phyloP scores from a whole-genome alignment of 1,284 basidiomycete species.

The Athelia psychrophila region DNA sequence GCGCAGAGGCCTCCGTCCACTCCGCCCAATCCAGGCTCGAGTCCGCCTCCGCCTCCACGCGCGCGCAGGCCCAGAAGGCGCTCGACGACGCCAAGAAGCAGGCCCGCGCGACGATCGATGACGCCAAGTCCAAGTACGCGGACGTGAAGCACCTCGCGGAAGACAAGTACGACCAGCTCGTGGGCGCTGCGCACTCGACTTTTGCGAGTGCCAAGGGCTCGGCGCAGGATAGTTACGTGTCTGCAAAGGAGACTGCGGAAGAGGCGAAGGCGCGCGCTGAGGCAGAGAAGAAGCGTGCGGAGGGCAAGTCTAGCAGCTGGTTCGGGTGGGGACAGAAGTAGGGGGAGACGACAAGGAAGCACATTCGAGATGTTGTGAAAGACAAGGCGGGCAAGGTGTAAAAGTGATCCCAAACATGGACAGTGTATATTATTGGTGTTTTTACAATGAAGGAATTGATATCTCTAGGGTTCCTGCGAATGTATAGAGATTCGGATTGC shows the following conservation, averaged over 20 bases:
- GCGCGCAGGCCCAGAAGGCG: too few species aligned
- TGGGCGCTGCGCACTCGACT: background rate
- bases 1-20: background rate
- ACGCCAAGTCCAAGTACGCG: background rate
- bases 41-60: too few species aligned
- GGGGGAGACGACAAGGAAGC: background rate
- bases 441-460: too few species aligned
- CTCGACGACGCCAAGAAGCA: background rate
- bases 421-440: too few species aligned
- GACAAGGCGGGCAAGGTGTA: too few species aligned
- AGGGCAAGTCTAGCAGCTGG: conserved; percentile 12
- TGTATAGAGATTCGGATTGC: too few species aligned
- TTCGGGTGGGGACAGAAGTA: conserved; percentile 13
- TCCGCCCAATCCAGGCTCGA: background rate
- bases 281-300: conserved; percentile 9
- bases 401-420: too few species aligned
- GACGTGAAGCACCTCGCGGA: conserved; percentile 3
- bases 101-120: background rate
- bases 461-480: too few species aligned
- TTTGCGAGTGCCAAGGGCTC: conserved; percentile 1
- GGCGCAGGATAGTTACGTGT: too few species aligned
- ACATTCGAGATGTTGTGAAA: too few species aligned
- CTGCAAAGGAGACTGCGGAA: background rate
- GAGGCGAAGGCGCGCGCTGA: background rate
- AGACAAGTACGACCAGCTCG: conserved; percentile 5